Conservation (phyloP, 192 early-diverging fungal species). For the Pilaira anomala region DNA sequence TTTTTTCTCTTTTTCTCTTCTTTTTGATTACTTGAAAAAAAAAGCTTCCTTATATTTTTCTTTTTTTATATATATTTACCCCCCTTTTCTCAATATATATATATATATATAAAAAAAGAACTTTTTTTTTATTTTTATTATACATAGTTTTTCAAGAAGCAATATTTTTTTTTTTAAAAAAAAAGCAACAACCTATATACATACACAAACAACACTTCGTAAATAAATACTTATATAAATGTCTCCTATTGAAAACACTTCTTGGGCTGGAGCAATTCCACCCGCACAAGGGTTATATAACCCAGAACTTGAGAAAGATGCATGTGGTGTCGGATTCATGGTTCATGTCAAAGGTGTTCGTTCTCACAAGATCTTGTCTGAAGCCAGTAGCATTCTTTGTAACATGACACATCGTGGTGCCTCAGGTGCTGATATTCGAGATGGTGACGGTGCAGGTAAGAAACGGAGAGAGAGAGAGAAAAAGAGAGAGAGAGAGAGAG, state of each 20-base stretch:
- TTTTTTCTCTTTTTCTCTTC: constrained; percentile 11
- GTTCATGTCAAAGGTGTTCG: constrained; percentile 86
- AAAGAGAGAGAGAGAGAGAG: too few species aligned
- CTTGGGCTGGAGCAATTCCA: constrained; percentile 84
- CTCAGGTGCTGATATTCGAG: constrained; percentile 88
- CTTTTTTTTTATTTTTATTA: neutral
- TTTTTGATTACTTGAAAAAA: neutral
- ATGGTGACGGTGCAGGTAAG: constrained; percentile 87
- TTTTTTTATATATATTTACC: too few species aligned
- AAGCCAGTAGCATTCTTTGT: constrained; percentile 90
- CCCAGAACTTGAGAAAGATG: constrained; percentile 86
- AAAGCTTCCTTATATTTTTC: neutral
- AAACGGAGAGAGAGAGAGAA: too few species aligned
- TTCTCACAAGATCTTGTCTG: constrained; percentile 84
- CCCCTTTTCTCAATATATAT: neutral
- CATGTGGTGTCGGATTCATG: constrained; percentile 98
- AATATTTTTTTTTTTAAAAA: too few species aligned
- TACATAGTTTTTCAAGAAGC: too few species aligned
- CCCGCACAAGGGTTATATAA: constrained; percentile 85
- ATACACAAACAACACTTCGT: neutral
- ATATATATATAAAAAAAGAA: neutral
- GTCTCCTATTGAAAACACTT: constrained; percentile 36
- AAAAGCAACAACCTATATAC: neutral
- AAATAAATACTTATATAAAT: neutral
- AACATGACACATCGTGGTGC: constrained; percentile 99